phyloP scores from a whole-genome alignment of 129 eudicot genomes.

The Lonicera japonica region DNA sequence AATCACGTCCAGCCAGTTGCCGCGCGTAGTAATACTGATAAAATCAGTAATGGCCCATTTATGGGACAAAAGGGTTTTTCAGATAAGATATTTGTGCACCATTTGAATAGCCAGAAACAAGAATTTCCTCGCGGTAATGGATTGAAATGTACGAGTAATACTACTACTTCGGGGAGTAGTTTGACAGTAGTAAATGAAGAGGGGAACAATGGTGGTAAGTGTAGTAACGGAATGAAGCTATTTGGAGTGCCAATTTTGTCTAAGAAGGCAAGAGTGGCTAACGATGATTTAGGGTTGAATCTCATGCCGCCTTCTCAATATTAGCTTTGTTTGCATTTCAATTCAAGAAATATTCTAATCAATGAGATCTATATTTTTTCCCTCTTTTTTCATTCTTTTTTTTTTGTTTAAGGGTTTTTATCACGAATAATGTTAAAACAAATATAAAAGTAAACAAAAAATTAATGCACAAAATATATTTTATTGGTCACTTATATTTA shows the following conservation, averaged over 20 bases:
- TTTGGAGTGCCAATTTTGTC: conserved; percentile 78
- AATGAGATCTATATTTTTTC: not conserved
- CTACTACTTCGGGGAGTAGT: conserved; percentile 17
- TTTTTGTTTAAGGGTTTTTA: no score
- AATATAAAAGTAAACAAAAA: no score
- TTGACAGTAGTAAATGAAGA: conserved; percentile 19
- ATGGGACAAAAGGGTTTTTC: conserved; percentile 19
- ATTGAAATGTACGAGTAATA: no score
- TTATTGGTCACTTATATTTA: no score
- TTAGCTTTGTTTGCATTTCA: conserved; percentile 13
- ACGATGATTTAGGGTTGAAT: conserved; percentile 86
- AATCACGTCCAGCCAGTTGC: conserved; percentile 87
- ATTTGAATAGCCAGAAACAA: conserved; percentile 16
- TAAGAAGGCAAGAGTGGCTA: conserved; percentile 74
- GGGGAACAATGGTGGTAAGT: conserved; percentile 1
- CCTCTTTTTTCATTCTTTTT: no score
- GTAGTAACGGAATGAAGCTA: conserved; percentile 35
- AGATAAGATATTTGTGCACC: conserved; percentile 18
- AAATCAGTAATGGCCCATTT: not conserved
- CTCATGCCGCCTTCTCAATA: conserved; percentile 91
- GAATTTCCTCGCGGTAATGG: not conserved
- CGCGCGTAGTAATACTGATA: conserved; percentile 43
- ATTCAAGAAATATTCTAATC: not conserved
- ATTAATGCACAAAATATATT: no score
- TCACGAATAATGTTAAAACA: no score